Base-by-base conservation (phyloP, 75 land plant genomes). In the Larix kaempferi region DNA sequence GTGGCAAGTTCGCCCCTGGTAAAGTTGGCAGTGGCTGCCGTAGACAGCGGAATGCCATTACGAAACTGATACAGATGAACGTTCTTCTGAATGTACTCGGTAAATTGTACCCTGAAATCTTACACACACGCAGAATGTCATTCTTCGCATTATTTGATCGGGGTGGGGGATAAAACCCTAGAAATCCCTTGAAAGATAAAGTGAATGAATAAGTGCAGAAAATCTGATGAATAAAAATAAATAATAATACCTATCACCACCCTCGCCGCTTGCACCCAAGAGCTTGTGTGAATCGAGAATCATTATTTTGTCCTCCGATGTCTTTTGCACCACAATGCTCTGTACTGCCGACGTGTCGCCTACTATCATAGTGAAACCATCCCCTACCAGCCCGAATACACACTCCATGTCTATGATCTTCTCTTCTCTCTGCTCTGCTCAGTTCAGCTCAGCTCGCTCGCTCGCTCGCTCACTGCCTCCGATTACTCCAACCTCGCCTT, bases 251-350 rank as follows among this genome's bases (percentile, higher is more conserved):
- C 98, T 79, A 75, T 95, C 95, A 35, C 95, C 95, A 58, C 80
- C 39, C 71, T 95, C 98, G 60, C 98, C 98, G 67, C 86, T 89
- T 61, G 92, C 87, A 27, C 89, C 98, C 75, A 95, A 25, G 74
- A 95, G 98, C 81, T 95, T 95, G 89, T 93, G 94, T 17, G 98
- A 93, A 79, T 95, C 98, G 77, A 95, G 96, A 56, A 87, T 21
- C 95, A 95, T 88, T 90, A 93, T 85, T 83, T 95, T 95, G 89
- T 82, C 84, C 84, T 82, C 84, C 23, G 66, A 49, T 5, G 79
- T 81, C 49, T 84, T 82, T 57, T 81, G 84, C 84, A 81, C 84
- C 16, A 84, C 76, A 27, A 84, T 84, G 84, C 86, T 84, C 76
- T 84, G 84, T n/a, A 84, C 79, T 21, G 62, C 78, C 23, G 79